Evolutionary conservation across 306 rosid species (phyloP), one percentile per base, ranked within the genome.

Genomic region (Corylus americana): DNA sequence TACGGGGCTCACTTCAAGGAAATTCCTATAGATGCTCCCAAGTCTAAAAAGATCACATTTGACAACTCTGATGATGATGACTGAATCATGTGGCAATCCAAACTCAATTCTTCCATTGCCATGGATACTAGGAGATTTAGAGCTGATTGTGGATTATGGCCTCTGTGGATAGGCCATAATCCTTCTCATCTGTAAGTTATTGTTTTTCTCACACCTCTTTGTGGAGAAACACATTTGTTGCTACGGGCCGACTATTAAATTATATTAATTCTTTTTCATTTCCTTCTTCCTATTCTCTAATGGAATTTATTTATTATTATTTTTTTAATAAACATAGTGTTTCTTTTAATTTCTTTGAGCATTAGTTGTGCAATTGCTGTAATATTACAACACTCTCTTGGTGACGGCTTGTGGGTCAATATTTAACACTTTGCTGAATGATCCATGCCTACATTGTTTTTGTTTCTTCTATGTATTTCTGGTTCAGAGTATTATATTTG

Each of bases 1-100:
- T 93, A 93, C 72, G 98, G 99, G 76, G 88, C 96, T 12, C 99
- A 93, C 91, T 96, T 89, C 78, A 96, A 88, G 89, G 98, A 96
- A 85, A 96, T 96, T 76, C 11, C 96, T 44, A 90, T 57, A 8
- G 90, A 85, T 85, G 98, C 97, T 70, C 96, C 92, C 0, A 93
- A 90, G 88, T 84, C 97, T 11, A 82, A 86, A 75, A 96, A 93
- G 74, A 96, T 82, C 22, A 96, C 96, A 57, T 96, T 96, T 78
- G 80, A 85, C 67, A 73, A 89, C 84, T 89, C 99, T 25, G 99
- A 92, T 1, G 96, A 92, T 18, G 98, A 96, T 74, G 85, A 86
- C 39, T 94, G 82, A 85, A 75, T 77, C 80, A 37, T 31, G 57
- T 16, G 80, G 68, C 76, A 51, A 20, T 83, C 70, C 11, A 17